phyloP scores from a whole-genome alignment of 2,329 filamentous ascomycete genomes.

The Sclerotinia nivalis region DNA sequence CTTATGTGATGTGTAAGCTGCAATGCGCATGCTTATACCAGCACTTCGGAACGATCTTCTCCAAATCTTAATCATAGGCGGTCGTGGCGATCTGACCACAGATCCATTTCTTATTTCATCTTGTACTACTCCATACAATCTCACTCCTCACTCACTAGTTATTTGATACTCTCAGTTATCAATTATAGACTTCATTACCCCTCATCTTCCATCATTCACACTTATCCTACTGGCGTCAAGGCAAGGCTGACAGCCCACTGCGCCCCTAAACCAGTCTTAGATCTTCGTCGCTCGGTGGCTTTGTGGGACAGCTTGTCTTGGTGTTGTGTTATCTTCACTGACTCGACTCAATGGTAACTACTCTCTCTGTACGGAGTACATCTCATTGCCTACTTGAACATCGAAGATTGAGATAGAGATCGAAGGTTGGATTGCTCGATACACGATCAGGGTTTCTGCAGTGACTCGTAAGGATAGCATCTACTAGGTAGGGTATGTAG shows the following conservation, averaged over 20 bases:
- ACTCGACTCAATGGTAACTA: background rate
- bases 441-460: background rate
- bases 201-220: background rate
- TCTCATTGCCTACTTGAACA: background rate
- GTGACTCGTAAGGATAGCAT: background rate
- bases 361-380: background rate
- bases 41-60: conserved; percentile 7
- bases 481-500: no score
- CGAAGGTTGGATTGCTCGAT: background rate
- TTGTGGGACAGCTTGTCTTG: conserved; percentile 13
- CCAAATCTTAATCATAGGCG: background rate
- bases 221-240: conserved; percentile 10
- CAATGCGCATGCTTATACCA: conserved; percentile 7
- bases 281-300: conserved; percentile 11
- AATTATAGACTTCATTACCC: background rate
- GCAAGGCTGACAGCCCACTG: conserved; percentile 21
- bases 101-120: background rate
- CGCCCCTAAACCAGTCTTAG: conserved; percentile 3
- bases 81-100: background rate
- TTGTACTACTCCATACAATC: background rate
- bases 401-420: no score
- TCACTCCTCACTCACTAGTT: background rate
- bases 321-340: background rate
- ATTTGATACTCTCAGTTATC: background rate
- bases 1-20: conserved; percentile 12